phyloP scores from a whole-genome alignment of 106 monocot species.

The Chionographis japonica region DNA sequence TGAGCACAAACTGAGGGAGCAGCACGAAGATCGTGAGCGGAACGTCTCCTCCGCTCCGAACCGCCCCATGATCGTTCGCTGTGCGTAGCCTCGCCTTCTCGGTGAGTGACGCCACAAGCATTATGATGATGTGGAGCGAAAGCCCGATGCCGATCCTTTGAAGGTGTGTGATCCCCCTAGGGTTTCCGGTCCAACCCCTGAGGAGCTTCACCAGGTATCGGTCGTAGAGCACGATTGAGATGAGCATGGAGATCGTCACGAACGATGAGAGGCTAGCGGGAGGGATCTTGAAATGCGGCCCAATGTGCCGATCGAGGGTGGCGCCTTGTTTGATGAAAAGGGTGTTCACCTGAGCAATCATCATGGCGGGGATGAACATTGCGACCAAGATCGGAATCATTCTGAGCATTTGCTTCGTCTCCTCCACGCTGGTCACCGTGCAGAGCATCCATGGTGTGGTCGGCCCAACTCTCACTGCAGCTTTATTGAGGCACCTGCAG shows the following conservation, averaged over 20 bases:
- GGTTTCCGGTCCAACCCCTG: slow-evolving; percentile 19
- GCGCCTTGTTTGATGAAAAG: slow-evolving; percentile 30
- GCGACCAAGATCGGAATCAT: slow-evolving; percentile 16
- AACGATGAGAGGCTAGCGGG: slow-evolving; percentile 18
- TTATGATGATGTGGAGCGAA: slow-evolving; percentile 1
- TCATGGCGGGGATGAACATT: slow-evolving; percentile 18
- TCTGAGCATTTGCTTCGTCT: slow-evolving; percentile 33
- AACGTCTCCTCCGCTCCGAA: background rate
- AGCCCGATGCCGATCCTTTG: slow-evolving; percentile 19
- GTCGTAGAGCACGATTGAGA: slow-evolving; percentile 21
- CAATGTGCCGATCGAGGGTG: slow-evolving; percentile 17
- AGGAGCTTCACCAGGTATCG: slow-evolving; percentile 9
- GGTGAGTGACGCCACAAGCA: slow-evolving; percentile 2
- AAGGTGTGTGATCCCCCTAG: slow-evolving; percentile 16
- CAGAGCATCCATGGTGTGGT: slow-evolving; percentile 25
- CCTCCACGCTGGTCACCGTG: slow-evolving; percentile 36
- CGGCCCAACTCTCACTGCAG: slow-evolving; percentile 15
- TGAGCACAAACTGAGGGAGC: slow-evolving; percentile 25
- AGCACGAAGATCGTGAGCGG: slow-evolving; percentile 23
- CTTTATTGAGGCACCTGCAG: slow-evolving; percentile 28
- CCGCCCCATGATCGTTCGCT: slow-evolving; percentile 12
- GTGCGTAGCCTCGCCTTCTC: slow-evolving; percentile 10
- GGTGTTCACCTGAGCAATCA: slow-evolving; percentile 24
- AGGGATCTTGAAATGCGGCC: slow-evolving; percentile 26
- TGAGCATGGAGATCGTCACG: slow-evolving; percentile 19